These are phyloP conservation scores for Nakazawaea holstii DNA, from an alignment of 805 yeast genomes.

Conservation along the genomic window DNA sequence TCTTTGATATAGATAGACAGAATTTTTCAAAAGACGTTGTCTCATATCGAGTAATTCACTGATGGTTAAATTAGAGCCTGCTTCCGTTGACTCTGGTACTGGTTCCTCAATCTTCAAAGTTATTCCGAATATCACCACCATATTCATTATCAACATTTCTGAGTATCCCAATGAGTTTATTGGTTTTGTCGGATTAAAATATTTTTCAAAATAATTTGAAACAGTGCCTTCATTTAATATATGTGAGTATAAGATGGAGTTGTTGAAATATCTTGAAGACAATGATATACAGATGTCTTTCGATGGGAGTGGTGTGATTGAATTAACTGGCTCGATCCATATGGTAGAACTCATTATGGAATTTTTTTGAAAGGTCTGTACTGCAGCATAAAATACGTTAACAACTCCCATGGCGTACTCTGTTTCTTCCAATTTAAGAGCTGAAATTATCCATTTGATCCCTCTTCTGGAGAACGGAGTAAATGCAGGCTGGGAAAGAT, in stretches of 20 bases:
- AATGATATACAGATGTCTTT: slow-evolving; percentile 17
- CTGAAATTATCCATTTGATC: slow-evolving; percentile 29
- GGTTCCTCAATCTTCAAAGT: not conserved
- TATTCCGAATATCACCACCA: not conserved
- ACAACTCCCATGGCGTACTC: slow-evolving; percentile 5
- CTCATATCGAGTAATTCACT: slow-evolving; percentile 23
- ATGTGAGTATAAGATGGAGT: slow-evolving; percentile 9
- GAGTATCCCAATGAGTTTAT: not conserved
- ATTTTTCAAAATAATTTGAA: slow-evolving; percentile 13
- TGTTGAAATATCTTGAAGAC: slow-evolving; percentile 11
- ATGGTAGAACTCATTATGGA: slow-evolving; percentile 17
- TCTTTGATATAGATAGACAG: slow-evolving; percentile 48
- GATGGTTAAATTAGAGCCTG: slow-evolving; percentile 5
- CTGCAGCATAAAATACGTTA: slow-evolving; percentile 22
- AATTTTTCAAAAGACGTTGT: slow-evolving; percentile 27
- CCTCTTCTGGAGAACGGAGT: slow-evolving; percentile 36
- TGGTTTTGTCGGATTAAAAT: slow-evolving; percentile 3
- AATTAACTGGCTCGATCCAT: slow-evolving; percentile 31
- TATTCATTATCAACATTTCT: slow-evolving; percentile 1
- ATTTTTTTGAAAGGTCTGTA: slow-evolving; percentile 15
- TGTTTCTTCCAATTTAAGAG: slow-evolving; percentile 11
- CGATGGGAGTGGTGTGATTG: slow-evolving; percentile 24
- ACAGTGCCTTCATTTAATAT: slow-evolving; percentile 14
- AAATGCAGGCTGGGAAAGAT: slow-evolving; percentile 24
- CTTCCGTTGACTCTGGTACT: not conserved